Evolutionary conservation across 768 basidiomycete species (phyloP).

Genomic region (Tremella yokohamensis): DNA sequence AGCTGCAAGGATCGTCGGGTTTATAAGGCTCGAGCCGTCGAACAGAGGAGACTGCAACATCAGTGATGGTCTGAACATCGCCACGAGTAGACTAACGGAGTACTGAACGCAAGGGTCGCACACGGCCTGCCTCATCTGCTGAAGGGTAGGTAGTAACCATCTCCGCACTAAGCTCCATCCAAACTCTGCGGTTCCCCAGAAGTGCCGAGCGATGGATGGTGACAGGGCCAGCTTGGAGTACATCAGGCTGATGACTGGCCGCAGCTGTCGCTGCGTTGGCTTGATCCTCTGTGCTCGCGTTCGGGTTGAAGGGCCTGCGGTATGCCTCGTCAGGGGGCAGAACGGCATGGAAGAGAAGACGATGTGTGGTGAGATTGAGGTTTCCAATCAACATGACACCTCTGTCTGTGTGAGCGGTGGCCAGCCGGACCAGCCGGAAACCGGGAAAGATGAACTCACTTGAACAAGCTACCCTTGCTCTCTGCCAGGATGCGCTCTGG

Average conservation of each 20-base stretch:
- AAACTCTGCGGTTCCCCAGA: slow-evolving; percentile 55
- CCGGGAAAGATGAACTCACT: slow-evolving; percentile 22
- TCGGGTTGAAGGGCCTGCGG: slow-evolving; percentile 23
- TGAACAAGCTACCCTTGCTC: slow-evolving; percentile 56
- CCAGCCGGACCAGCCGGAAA: too few species aligned
- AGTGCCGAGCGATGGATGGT: slow-evolving; percentile 51
- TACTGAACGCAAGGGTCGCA: slow-evolving; percentile 59
- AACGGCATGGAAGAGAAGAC: slow-evolving; percentile 65
- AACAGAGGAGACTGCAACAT: slow-evolving; percentile 57
- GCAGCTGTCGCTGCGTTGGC: slow-evolving; percentile 43
- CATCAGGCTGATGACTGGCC: slow-evolving; percentile 37
- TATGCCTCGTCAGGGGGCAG: slow-evolving; percentile 53
- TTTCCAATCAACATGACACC: slow-evolving; percentile 54
- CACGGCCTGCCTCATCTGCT: slow-evolving; percentile 58
- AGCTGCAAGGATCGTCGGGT: slow-evolving; percentile 54
- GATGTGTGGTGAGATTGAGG: slow-evolving; percentile 64
- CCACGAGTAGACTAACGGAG: slow-evolving; percentile 53
- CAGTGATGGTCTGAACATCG: slow-evolving; percentile 1
- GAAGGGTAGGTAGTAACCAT: slow-evolving; percentile 62
- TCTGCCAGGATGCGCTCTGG: slow-evolving; percentile 58
- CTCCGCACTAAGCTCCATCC: slow-evolving; percentile 63
- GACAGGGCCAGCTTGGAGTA: slow-evolving; percentile 59
- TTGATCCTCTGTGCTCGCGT: slow-evolving; percentile 8
- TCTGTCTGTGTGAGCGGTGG: slow-evolving; percentile 20
- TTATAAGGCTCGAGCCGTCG: slow-evolving; percentile 55